Conservation (phyloP, 768 basidiomycete genomes). For the Russula sp. region DNA sequence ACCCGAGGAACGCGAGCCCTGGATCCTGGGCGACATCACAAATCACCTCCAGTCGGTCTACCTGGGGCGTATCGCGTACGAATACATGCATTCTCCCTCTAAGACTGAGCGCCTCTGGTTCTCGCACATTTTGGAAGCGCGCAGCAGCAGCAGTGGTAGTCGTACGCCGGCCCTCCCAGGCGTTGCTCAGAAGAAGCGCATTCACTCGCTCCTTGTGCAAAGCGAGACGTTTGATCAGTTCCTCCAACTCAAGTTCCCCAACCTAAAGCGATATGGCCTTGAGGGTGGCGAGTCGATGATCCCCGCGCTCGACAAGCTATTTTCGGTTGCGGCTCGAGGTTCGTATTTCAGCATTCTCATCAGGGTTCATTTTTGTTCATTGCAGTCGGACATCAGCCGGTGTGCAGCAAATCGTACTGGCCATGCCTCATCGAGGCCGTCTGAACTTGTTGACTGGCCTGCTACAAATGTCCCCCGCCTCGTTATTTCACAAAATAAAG, state of each 20-base stretch:
- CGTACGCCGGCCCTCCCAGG: slow-evolving; percentile 40
- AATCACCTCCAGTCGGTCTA: slow-evolving; percentile 70
- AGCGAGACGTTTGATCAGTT: slow-evolving; percentile 86
- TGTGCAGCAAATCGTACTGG: slow-evolving; percentile 68
- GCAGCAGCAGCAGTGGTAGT: background rate
- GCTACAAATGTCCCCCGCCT: slow-evolving; percentile 60
- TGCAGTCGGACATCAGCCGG: slow-evolving; percentile 44
- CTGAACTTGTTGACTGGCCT: slow-evolving; percentile 82
- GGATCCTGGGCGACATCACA: slow-evolving; percentile 70
- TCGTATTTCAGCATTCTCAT: slow-evolving; percentile 14
- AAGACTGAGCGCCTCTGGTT: slow-evolving; percentile 90
- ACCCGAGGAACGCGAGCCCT: slow-evolving; percentile 42
- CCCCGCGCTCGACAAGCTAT: slow-evolving; percentile 77
- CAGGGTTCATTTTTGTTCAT: background rate
- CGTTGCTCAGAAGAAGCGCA: slow-evolving; percentile 48
- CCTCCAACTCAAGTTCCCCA: slow-evolving; percentile 84
- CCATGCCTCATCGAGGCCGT: slow-evolving; percentile 86
- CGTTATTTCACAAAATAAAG: slow-evolving; percentile 84
- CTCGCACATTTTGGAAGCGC: slow-evolving; percentile 75
- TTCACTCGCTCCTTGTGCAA: slow-evolving; percentile 63
- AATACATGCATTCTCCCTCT: slow-evolving; percentile 86
- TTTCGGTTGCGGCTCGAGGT: slow-evolving; percentile 64
- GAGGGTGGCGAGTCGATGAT: slow-evolving; percentile 96
- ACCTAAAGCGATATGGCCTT: slow-evolving; percentile 80
- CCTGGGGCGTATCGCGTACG: slow-evolving; percentile 83